Evolutionary conservation across 208 protist species (phyloP), one percentile per base, ranked within the genome.

Genomic region (Trypanosoma theileri): DNA sequence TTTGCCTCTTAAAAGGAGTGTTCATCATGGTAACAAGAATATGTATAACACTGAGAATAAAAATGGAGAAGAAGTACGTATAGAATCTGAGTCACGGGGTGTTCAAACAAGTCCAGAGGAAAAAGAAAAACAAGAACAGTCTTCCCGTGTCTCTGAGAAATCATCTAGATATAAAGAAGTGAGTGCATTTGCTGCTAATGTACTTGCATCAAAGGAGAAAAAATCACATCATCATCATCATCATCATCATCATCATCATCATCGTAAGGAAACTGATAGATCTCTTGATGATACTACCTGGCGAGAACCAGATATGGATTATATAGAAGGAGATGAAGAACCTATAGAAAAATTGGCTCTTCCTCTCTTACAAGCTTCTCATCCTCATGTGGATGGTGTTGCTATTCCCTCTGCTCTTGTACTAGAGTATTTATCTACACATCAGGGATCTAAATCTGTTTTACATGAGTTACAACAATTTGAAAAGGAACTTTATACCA

Each of bases 341-440:
- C 82, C 86, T 17, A 92, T 95, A 54, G 84, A 89, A 24, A 78
- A 87, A 50, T 59, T 58, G 19, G 73, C 46, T 19, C 59, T 90
- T 26, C 85, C 86, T 46, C 64, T 61, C 13, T 73, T 92, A 59
- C 87, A 93, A 76, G 87, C 77, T 6, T 74, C 75, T 26, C 53
- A 56, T 14, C 59, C 67, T 7, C 53, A 60, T 21, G 69, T 64
- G 46, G 84, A 83, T 51, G 81, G 80, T 19, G 77, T 88, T 40
- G 72, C 81, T 31, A 62, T 91, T 42, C 91, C 91, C 22, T 96
- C 91, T 22, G 83, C 77, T 41, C 82, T 96, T 65, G 80, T 94
- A 50, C 73, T 96, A 21, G 83, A 94, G 77, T 96, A 93, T 66
- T 74, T 96, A 58, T 75, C 76, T 48, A 89, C 86, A 1, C 85